These are phyloP conservation scores for Cutaneotrichosporon curvatum DNA, from an alignment of 1,284 basidiomycete genomes.

Conservation along the genomic window DNA sequence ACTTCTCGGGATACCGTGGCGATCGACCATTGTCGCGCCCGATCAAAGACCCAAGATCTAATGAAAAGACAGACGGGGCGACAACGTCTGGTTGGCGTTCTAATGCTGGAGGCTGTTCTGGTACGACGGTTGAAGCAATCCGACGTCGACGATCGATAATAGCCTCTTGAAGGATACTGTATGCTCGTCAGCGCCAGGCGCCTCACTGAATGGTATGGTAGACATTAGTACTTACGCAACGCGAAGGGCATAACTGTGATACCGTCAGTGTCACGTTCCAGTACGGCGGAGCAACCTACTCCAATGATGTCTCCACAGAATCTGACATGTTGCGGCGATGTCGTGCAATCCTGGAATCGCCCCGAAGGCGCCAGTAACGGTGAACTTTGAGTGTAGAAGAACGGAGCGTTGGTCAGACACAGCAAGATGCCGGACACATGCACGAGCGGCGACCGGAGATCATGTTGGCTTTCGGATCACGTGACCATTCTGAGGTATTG, in stretches of 20 bases:
- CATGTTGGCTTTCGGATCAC: too few species aligned
- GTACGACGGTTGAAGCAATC: conserved; percentile 3
- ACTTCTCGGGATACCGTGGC: conserved; percentile 85
- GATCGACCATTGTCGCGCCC: conserved; percentile 52
- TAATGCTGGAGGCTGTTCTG: background rate
- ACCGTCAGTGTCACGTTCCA: too few species aligned
- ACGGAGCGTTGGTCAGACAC: too few species aligned
- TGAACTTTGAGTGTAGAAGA: too few species aligned
- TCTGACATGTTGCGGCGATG: background rate
- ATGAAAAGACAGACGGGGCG: conserved; percentile 23
- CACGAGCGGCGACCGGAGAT: too few species aligned
- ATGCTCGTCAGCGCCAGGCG: conserved; percentile 2
- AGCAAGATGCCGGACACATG: too few species aligned
- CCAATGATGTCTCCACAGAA: background rate
- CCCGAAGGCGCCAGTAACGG: too few species aligned
- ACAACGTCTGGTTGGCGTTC: conserved; percentile 11
- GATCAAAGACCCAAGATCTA: conserved; percentile 33
- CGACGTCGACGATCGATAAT: conserved; percentile 19
- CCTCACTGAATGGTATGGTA: background rate
- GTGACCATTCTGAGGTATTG: too few species aligned
- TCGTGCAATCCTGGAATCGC: too few species aligned
- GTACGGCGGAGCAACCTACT: too few species aligned
- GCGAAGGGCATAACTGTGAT: conserved; percentile 30
- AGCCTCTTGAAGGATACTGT: conserved; percentile 25
- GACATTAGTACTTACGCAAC: conserved; percentile 24